Conservation (phyloP, 768 basidiomycete genomes). For the Leccinum sublutescens region DNA sequence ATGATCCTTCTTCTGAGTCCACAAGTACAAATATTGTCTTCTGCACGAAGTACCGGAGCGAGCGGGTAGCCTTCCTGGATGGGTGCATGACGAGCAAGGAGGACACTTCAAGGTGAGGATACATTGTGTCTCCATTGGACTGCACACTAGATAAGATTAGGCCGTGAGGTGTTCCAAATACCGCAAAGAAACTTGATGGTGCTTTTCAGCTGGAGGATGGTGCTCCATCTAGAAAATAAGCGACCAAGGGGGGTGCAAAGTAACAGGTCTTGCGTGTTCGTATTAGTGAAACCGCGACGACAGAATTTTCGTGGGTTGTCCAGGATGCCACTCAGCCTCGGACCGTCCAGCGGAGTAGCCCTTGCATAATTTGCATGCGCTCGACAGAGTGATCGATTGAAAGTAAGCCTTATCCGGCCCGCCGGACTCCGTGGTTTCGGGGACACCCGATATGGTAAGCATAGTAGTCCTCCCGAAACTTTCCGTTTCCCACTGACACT, state of each 20-base stretch:
- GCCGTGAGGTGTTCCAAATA: neutral
- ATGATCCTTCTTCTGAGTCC: constrained; percentile 37
- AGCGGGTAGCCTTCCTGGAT: neutral
- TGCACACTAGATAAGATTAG: neutral
- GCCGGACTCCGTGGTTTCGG: neutral
- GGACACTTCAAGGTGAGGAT: neutral
- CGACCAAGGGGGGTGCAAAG: neutral
- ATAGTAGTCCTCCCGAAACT: constrained; percentile 9
- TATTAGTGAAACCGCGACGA: neutral
- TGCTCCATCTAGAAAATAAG: constrained; percentile 3
- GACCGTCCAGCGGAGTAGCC: neutral
- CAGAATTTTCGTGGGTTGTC: neutral
- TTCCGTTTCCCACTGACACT: constrained; percentile 1
- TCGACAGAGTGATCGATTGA: neutral
- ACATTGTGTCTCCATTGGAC: neutral
- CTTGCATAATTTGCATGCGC: neutral
- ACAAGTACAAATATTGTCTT: constrained; percentile 15
- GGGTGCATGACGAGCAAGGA: neutral
- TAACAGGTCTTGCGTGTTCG: neutral
- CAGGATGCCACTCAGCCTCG: neutral
- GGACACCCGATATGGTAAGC: constrained; percentile 24
- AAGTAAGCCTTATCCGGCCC: neutral
- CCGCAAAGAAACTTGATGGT: neutral
- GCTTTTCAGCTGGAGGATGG: neutral
- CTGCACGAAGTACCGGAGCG: neutral